Evolutionary conservation across 331 rosid genomes (phyloP).

Genomic region (Arachis monticola): DNA sequence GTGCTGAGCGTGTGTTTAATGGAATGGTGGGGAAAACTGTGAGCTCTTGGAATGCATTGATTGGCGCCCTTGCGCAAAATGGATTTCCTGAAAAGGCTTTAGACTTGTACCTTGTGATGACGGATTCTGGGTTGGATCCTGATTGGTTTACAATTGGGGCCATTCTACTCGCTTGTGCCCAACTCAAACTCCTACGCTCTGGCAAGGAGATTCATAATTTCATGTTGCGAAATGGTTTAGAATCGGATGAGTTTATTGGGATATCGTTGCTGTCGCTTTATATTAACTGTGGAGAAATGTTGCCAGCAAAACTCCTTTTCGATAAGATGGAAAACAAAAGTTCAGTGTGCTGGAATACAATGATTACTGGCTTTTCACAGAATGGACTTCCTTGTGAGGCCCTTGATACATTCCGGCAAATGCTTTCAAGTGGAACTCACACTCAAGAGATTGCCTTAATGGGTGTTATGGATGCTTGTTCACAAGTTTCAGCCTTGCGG

Average conservation of each 20-base stretch:
- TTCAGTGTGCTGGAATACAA: conserved; percentile 73
- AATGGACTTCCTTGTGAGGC: conserved; percentile 68
- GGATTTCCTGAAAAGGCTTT: conserved; percentile 74
- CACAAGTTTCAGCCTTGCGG: conserved; percentile 66
- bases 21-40: conserved; percentile 60
- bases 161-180: conserved; percentile 77
- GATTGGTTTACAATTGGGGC: conserved; percentile 67
- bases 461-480: conserved; percentile 71
- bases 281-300: conserved; percentile 51
- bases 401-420: conserved; percentile 64
- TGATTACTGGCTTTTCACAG: conserved; percentile 71
- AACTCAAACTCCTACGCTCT: conserved; percentile 44
- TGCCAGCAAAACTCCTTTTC: conserved; percentile 56
- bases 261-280: conserved; percentile 71
- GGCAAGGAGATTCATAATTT: conserved; percentile 79
- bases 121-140: conserved; percentile 57
- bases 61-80: conserved; percentile 74
- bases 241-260: conserved; percentile 67
- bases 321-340: conserved; percentile 51
- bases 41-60: conserved; percentile 87
- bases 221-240: conserved; percentile 67
- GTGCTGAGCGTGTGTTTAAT: conserved; percentile 66
- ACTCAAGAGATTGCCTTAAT: conserved; percentile 56
- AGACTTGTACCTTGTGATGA: conserved; percentile 68
- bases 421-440: conserved; percentile 53